Base-by-base conservation (phyloP, 2,329 filamentous ascomycete genomes). In the Cytospora piceicola region DNA sequence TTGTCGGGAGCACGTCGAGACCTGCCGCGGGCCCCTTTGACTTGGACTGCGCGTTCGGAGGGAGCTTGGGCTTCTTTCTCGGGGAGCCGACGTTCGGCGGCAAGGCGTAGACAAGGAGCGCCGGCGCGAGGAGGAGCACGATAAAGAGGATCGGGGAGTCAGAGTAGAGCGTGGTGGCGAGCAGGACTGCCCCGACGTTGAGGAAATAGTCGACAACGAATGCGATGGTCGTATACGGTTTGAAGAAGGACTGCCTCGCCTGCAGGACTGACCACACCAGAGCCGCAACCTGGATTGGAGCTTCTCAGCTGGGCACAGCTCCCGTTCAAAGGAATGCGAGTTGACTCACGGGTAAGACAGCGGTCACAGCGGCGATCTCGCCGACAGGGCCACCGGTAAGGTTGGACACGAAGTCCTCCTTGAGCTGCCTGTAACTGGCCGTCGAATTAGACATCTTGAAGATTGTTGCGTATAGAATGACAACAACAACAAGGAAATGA, bases 371-470 rank as follows among this genome's bases (percentile, higher is more conserved):
- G 76, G 94, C 94, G 80, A 99, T 94, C 76, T 99, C 95, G 71
- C 84, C 81, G 67, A 96, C 88, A 36, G 88, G 85, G 66, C 95
- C 93, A 51, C 95, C 95, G 8, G 90, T 89, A 34, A 97, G 87
- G 76, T 93, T 92, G 63, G 94, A 97, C 74, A 99, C 95, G 77
- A 97, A 97, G 75, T 93, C 93, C 82, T 96, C 94, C 81, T 99
- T 99, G 71, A 90, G 84, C 73, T 90, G 87, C 80, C 97, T 99
- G 82, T 97, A 97, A 78, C 84, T 89, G 66, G 78, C 77, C 56
- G 80, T 76, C 72, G 74, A 77, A 67, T 76, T 76, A 70, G 76
- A 71, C 68, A 72, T 72, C 55, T 61, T 61, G 67, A 39, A 36
- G 46, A 34, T 32, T 22, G 56, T 59, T 30, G 55, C 53, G 64